Percentiles rank a stretch among this genome's conserved stretches.
phyloP scores from a whole-genome alignment of 495 filamentous ascomycete genomes.

The Gamarada debralockiae region DNA sequence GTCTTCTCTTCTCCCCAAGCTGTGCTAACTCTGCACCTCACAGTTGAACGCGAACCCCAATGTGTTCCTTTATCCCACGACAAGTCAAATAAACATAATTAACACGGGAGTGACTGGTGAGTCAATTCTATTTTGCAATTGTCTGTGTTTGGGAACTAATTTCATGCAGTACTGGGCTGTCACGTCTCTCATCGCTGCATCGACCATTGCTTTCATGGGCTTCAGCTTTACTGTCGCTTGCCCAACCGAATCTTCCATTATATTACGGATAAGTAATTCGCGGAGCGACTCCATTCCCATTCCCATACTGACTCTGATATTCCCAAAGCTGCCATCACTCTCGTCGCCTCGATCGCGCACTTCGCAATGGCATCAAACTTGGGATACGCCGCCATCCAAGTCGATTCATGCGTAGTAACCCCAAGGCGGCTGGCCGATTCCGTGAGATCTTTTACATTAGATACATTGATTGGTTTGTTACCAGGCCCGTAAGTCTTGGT shows the following conservation, averaged over 20 bases:
- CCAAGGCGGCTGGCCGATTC: constrained; percentile 37
- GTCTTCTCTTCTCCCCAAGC: too few relatives aligned
- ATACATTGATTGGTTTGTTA: constrained; percentile 61
- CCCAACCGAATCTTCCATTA: constrained; percentile 66
- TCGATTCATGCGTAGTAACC: constrained; percentile 45
- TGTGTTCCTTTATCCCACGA: constrained; percentile 11
- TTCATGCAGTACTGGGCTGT: constrained; percentile 56
- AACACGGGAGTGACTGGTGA: too few relatives aligned
- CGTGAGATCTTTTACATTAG: constrained; percentile 70
- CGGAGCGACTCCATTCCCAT: too few relatives aligned
- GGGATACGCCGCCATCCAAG: constrained; percentile 57
- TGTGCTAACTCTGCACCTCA: too few relatives aligned
- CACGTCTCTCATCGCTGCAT: constrained; percentile 43
- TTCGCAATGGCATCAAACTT: constrained; percentile 67
- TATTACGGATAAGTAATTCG: constrained; percentile 40
- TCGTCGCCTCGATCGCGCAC: constrained; percentile 62
- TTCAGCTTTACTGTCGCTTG: constrained; percentile 44
- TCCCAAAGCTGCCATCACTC: constrained; percentile 41
- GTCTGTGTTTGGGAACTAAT: too few relatives aligned
- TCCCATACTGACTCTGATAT: too few relatives aligned
- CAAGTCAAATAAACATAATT: too few relatives aligned
- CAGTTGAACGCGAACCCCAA: constrained; percentile 20
- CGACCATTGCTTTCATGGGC: constrained; percentile 38
- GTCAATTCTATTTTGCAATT: too few relatives aligned
- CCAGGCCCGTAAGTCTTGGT: constrained; percentile 27